Evolutionary conservation across 2,329 filamentous ascomycete genomes (phyloP), one percentile per base, ranked within the genome.

Genomic region (Colletotrichum sp.): DNA sequence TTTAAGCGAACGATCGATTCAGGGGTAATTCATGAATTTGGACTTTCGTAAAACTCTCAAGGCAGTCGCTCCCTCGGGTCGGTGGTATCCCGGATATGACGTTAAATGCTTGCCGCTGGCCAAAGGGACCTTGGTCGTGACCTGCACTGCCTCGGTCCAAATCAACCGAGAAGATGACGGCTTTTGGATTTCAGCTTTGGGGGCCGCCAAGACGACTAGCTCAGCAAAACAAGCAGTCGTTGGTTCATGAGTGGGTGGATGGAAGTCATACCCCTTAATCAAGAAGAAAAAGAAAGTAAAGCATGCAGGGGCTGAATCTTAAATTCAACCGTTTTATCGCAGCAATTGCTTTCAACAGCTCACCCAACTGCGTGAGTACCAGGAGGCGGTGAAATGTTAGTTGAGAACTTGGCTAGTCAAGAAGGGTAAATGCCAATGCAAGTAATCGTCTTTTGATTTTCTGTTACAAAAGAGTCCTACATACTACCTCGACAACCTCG

Each of bases 331-430:
- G 44, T 7, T 49, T 49, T 26, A 21, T 49, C n/a, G 44, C 10
- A 49, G 18, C 44, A 4, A 49, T 49, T 49, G 44, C 44, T 49
- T 49, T 21, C n/a, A n/a, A 49, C 10, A 21, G 44, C 10, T 49
- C 10, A 49, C 3, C n/a, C 44, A 49, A 21, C 18, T 49, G 5
- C 6, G 2, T 0, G 10, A 21, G 3, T 0, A 5, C 5, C 5
- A 13, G n/a, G n/a, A 13, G 44, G 10, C 44, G 44, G 44, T 21
- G 44, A 49, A 49, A 49, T 13, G 6, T n/a, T 21, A 0, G 6
- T 7, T 21, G 18, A 4, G 44, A 21, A 13, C 10, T 49, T 49
- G 44, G 6, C 10, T 6, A 21, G 44, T n/a, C 44, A 21, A 49
- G 3, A 21, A 21, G 18, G 9, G 44, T 49, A 7, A 49, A 49